Evolutionary conservation across 2,329 filamentous ascomycete genomes (phyloP), one percentile per base, ranked within the genome.

Genomic region (Metarhizium rileyi): DNA sequence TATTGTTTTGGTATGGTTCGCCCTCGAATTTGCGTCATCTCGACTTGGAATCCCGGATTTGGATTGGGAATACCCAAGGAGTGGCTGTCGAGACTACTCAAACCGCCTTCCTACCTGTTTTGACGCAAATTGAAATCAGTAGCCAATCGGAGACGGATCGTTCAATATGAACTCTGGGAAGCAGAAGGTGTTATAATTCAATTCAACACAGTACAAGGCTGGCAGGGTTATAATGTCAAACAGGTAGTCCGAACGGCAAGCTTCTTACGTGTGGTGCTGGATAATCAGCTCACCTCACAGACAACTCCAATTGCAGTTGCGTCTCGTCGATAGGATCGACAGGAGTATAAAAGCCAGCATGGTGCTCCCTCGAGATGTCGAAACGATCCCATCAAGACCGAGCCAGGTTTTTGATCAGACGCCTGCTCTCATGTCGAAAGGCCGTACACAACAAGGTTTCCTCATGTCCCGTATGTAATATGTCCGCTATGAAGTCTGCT

Each of bases 401-500:
- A 16, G n/a, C n/a, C 26, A 35, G 27, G 30, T 9, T 30, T n/a
- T 7, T 36, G 20, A 6, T 25, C 27, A 46, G 23, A 23, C 26
- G 25, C 20, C 22, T 14, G 5, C 7, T 5, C 9, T 18, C 22
- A 12, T 6, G 38, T 14, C 27, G 23, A 9, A 16, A 5, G 14
- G 9, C 16, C 8, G n/a, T n/a, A n/a, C n/a, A n/a, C n/a, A 8
- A 16, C 18, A 20, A 14, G n/a, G 10, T 16, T 20, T 8, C 18
- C 38, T 38, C 33, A 5, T 20, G 20, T 22, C 9, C n/a, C 16
- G n/a, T 12, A 20, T 20, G 23, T 18, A 25, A 20, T 28, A 42
- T n/a, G 43, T 43, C 22, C 38, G 25, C 23, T 12, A 67, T 66
- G 64, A 67, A 65, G 53, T 63, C 62, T 26, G 55, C 65, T 23